A percentile compares a stretch with the other conserved stretches of the same genome.
Conservation (phyloP, 2,329 filamentous ascomycete genomes). For the Orbilia oligospora region DNA sequence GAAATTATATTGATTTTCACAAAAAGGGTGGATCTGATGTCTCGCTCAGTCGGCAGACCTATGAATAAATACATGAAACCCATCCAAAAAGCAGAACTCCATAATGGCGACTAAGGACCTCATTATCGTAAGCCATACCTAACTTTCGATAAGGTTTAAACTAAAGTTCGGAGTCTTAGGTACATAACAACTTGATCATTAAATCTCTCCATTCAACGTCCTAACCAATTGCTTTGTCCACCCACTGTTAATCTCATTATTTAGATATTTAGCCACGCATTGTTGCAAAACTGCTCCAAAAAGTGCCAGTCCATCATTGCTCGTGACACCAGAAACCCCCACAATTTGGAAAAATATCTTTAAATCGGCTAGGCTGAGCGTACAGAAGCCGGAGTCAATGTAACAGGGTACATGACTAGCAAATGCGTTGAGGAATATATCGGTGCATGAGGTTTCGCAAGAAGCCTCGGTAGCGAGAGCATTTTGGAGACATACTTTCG, state of each 20-base stretch:
- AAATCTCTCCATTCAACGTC: slow-evolving; percentile 50
- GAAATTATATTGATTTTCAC: background rate
- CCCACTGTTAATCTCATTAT: slow-evolving; percentile 28
- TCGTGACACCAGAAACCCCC: slow-evolving; percentile 32
- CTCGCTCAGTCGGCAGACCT: background rate
- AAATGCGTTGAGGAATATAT: slow-evolving; percentile 50
- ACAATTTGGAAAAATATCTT: slow-evolving; percentile 52
- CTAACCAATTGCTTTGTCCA: slow-evolving; percentile 45
- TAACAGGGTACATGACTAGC: slow-evolving; percentile 53
- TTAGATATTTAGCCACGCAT: slow-evolving; percentile 31
- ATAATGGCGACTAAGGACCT: background rate
- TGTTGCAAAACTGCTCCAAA: slow-evolving; percentile 34
- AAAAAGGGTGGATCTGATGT: slow-evolving; percentile 1
- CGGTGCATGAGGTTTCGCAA: slow-evolving; percentile 35
- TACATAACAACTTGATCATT: background rate
- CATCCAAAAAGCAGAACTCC: slow-evolving; percentile 2
- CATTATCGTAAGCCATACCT: background rate
- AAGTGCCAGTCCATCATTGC: slow-evolving; percentile 34
- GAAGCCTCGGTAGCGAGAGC: slow-evolving; percentile 32
- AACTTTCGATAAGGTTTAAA: background rate
- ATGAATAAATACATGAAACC: slow-evolving; percentile 14
- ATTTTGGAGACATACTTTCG: slow-evolving; percentile 53
- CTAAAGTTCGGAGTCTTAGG: background rate
- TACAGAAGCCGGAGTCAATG: slow-evolving; percentile 33
- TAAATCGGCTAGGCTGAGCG: slow-evolving; percentile 28